These are phyloP conservation scores for Zygoascus meyerae DNA, from an alignment of 1,139 yeast genomes.

Conservation along the genomic window DNA sequence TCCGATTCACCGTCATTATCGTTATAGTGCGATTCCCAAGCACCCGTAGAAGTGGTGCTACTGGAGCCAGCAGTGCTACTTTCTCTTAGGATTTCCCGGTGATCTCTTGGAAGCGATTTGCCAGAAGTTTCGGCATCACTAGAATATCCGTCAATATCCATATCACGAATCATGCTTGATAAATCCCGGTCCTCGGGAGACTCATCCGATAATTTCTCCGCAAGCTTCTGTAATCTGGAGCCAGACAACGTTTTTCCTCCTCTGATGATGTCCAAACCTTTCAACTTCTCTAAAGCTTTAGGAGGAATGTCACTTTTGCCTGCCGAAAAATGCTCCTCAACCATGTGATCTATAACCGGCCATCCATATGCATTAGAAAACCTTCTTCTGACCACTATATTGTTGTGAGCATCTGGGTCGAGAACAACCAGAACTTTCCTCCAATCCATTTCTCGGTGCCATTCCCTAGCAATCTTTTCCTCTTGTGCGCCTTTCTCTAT, in stretches of 20 bases:
- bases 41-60: conserved; percentile 14
- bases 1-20: conserved; percentile 23
- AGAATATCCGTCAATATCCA: conserved; percentile 11
- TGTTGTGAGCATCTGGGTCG: conserved; percentile 93
- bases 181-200: conserved; percentile 2
- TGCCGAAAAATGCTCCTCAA: conserved; percentile 51
- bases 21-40: conserved; percentile 25
- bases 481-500: conserved; percentile 48
- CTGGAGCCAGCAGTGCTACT: neutral
- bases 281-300: conserved; percentile 1
- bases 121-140: neutral
- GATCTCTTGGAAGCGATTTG: too few species aligned
- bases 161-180: neutral
- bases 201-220: neutral
- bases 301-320: conserved; percentile 6
- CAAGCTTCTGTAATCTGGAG: neutral
- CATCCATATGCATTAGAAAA: conserved; percentile 96
- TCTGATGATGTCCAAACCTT: conserved; percentile 7
- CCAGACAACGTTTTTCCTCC: conserved; percentile 2
- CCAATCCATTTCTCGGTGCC: conserved; percentile 87
- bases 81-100: neutral
- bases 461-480: conserved; percentile 80
- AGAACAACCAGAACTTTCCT: conserved; percentile 81
- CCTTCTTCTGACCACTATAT: conserved; percentile 79
- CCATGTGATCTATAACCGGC: conserved; percentile 84